Evolutionary conservation across 2,329 filamentous ascomycete species (phyloP).

Genomic region (Fusarium pseudograminearum): DNA sequence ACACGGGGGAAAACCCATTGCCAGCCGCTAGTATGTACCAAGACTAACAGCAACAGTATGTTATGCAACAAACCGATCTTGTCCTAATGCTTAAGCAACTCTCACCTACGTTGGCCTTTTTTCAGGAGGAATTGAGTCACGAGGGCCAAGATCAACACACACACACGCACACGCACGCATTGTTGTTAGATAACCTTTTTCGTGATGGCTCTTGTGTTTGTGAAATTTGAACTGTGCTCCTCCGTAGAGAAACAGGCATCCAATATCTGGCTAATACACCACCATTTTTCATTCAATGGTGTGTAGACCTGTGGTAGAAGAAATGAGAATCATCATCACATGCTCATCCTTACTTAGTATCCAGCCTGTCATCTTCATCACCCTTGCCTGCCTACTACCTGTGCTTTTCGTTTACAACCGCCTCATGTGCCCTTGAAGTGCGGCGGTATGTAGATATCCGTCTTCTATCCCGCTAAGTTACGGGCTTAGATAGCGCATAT

Average conservation of each 20-base stretch:
- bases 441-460: slow-evolving; percentile 43
- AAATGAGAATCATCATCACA: slow-evolving; percentile 30
- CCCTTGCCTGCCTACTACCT: slow-evolving; percentile 11
- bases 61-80: slow-evolving; percentile 32
- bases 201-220: background rate
- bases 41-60: background rate
- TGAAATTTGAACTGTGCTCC: slow-evolving; percentile 9
- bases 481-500: slow-evolving; percentile 18
- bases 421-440: background rate
- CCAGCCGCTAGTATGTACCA: slow-evolving; percentile 1
- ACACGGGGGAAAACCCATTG: slow-evolving; percentile 9
- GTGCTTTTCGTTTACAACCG: slow-evolving; percentile 21
- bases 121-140: slow-evolving; percentile 29
- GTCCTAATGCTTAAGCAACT: slow-evolving; percentile 29
- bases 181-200: slow-evolving; percentile 12
- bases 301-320: background rate
- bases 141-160: slow-evolving; percentile 31
- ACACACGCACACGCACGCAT: slow-evolving; percentile 14
- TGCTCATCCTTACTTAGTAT: slow-evolving; percentile 12
- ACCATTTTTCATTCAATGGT: slow-evolving; percentile 12
- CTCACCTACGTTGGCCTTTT: background rate
- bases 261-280: slow-evolving; percentile 34
- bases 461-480: slow-evolving; percentile 22
- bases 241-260: slow-evolving; percentile 9
- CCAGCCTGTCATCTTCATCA: background rate